Percentiles rank a stretch among this genome's conserved stretches.
Evolutionary conservation across 225 moss, liverwort and hornwort genomes (phyloP).

Genomic region (Rhytidiadelphus loreus): DNA sequence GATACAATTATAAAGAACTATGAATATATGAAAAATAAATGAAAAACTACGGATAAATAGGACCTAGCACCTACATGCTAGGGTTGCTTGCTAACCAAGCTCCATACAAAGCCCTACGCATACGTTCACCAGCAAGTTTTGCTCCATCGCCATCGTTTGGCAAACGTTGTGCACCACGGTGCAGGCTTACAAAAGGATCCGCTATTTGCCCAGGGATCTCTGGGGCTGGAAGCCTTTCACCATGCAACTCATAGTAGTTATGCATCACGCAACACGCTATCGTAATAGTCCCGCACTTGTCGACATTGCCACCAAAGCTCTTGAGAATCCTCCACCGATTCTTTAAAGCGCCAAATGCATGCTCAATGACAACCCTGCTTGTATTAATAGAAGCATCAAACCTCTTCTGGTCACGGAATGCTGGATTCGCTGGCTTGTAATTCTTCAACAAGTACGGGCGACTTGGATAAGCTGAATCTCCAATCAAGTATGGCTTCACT

Average conservation of each 20-base stretch:
- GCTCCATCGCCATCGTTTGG: neutral
- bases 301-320: rapidly evolving
- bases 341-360: neutral
- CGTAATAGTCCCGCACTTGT: rapidly evolving
- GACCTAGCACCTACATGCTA: neutral
- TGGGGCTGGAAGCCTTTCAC: rapidly evolving
- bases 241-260: neutral
- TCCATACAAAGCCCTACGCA: rapidly evolving
- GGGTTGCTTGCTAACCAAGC: neutral
- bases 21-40: too few species aligned
- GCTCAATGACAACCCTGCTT: neutral
- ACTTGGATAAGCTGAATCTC: neutral
- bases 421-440: neutral
- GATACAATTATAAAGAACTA: too few species aligned
- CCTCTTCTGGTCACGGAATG: neutral
- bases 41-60: neutral
- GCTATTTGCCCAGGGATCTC: rapidly evolving
- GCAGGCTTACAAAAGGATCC: rapidly evolving
- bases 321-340: neutral
- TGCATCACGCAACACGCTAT: rapidly evolving
- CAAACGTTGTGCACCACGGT: rapidly evolving
- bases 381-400: neutral
- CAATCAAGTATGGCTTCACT: neutral
- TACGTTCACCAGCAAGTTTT: rapidly evolving
- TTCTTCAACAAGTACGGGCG: rapidly evolving